Evolutionary conservation across 1,139 yeast genomes (phyloP).

Genomic region (Protomyces arabidopsidicola): DNA sequence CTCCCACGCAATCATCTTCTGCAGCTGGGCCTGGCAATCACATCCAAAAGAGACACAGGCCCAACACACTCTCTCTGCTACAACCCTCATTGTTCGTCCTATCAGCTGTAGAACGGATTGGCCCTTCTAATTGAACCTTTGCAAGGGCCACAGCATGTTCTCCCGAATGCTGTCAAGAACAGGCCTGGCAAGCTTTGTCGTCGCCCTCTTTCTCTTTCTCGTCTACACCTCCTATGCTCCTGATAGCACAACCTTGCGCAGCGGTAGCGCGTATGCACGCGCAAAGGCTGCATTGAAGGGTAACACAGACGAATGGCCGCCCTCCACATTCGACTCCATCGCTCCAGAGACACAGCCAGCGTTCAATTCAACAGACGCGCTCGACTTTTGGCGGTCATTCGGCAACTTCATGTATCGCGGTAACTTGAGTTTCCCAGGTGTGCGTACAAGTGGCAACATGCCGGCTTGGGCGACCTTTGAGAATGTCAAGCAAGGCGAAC

Average conservation of each 20-base stretch:
- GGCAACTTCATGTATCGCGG: neutral
- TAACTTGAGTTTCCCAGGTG: neutral
- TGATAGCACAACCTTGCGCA: neutral
- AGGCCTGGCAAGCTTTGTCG: neutral
- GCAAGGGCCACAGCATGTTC: neutral
- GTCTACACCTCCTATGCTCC: neutral
- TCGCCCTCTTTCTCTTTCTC: neutral
- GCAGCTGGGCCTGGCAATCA: no score
- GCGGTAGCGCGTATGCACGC: constrained; percentile 1
- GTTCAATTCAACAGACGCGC: neutral
- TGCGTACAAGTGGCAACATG: neutral
- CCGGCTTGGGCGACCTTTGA: neutral
- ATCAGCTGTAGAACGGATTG: no score
- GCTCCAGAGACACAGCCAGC: neutral
- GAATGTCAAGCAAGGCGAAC: neutral
- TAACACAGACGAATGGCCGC: neutral
- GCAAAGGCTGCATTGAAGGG: neutral
- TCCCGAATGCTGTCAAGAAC: neutral
- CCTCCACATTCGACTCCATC: neutral
- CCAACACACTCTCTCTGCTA: no score
- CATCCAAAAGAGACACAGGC: no score
- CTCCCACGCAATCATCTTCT: no score
- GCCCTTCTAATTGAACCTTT: no score
- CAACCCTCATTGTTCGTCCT: no score
- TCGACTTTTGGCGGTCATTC: neutral